Evolutionary conservation across 1,284 basidiomycete genomes (phyloP).

Genomic region (Fomitopsis pinicola): DNA sequence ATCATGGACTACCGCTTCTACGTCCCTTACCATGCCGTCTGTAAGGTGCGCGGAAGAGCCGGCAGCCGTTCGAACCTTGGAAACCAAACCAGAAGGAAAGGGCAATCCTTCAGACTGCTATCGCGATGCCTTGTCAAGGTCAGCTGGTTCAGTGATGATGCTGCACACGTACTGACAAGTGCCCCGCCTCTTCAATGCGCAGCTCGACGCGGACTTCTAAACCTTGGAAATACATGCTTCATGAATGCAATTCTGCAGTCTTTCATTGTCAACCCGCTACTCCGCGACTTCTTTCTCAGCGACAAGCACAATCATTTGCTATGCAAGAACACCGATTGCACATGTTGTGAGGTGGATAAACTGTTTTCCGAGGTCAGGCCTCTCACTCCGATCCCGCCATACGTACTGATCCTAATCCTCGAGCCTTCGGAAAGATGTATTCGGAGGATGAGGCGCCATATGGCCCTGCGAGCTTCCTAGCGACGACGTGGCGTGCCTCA

Average conservation of each 20-base stretch:
- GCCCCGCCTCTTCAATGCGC: conserved; percentile 2
- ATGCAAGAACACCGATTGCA: conserved; percentile 76
- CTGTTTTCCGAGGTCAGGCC: conserved; percentile 75
- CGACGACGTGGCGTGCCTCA: conserved; percentile 84
- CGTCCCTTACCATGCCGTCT: background rate
- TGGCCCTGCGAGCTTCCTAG: conserved; percentile 83
- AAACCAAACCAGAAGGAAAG: conserved; percentile 34
- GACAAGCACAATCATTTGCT: conserved; percentile 76
- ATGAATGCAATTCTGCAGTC: conserved; percentile 91
- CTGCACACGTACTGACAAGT: background rate
- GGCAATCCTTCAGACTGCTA: conserved; percentile 30
- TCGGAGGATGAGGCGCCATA: conserved; percentile 66
- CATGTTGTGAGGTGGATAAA: conserved; percentile 93
- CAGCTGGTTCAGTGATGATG: background rate
- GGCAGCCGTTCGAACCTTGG: conserved; percentile 46
- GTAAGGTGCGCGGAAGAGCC: conserved; percentile 34
- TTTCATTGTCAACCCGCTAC: conserved; percentile 89
- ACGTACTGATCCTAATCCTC: conserved; percentile 1
- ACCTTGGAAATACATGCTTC: conserved; percentile 95
- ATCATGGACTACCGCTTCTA: background rate
- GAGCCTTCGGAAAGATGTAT: conserved; percentile 53
- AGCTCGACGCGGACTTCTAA: conserved; percentile 86
- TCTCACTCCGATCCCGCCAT: background rate
- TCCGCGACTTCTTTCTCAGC: conserved; percentile 87
- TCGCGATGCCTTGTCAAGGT: conserved; percentile 63